Conservation (phyloP, 768 basidiomycete genomes). For the Russula compacta region DNA sequence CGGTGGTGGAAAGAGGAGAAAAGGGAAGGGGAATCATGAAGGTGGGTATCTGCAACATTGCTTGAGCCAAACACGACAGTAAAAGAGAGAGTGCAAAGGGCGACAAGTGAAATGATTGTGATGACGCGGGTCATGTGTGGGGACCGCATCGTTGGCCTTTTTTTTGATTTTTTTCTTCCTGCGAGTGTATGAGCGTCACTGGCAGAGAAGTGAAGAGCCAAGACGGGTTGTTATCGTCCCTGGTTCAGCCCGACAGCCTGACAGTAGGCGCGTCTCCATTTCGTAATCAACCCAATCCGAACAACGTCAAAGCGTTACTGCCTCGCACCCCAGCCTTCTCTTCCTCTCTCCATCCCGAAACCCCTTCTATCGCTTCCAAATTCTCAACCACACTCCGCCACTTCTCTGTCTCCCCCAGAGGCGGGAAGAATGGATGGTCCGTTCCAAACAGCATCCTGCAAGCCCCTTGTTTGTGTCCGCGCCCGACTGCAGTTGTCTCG, state of each 20-base stretch:
- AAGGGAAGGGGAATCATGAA: neutral
- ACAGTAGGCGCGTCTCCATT: neutral
- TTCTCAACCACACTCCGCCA: constrained; percentile 87
- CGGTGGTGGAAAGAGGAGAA: neutral
- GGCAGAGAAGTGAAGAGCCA: too few relatives aligned
- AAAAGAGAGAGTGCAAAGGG: constrained; percentile 7
- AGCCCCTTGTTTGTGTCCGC: constrained; percentile 41
- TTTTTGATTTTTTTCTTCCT: neutral
- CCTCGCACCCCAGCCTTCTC: constrained; percentile 63
- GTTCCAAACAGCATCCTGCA: constrained; percentile 71
- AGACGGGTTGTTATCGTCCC: neutral
- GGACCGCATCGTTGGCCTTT: constrained; percentile 8
- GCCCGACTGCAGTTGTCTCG: constrained; percentile 14
- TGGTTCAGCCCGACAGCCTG: too few relatives aligned
- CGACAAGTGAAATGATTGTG: constrained; percentile 16
- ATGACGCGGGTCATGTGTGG: constrained; percentile 8
- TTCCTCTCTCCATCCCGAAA: constrained; percentile 48
- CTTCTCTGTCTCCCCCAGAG: constrained; percentile 52
- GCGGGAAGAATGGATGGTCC: constrained; percentile 89
- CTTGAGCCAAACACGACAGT: neutral
- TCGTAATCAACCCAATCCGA: constrained; percentile 29
- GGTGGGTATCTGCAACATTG: neutral
- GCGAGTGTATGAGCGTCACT: too few relatives aligned
- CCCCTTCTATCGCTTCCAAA: constrained; percentile 64
- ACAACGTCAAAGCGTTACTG: constrained; percentile 63